These are phyloP conservation scores for Boechera stricta DNA, from an alignment of 345 rosid genomes.

Conservation along the genomic window DNA sequence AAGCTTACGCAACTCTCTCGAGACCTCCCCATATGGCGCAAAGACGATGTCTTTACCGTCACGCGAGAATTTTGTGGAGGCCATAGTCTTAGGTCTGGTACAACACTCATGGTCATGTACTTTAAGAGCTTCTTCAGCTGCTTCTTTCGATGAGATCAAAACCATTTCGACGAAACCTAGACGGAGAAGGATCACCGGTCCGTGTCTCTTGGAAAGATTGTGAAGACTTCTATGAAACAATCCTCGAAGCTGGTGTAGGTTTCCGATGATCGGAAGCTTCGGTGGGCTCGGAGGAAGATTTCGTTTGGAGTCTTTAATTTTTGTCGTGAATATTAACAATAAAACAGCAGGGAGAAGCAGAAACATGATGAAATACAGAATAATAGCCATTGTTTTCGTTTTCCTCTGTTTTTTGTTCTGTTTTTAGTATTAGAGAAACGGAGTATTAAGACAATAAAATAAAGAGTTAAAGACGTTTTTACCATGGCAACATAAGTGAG, in stretches of 20 bases:
- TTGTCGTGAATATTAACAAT: background rate
- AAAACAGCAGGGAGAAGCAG: background rate
- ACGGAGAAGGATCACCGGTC: conserved; percentile 35
- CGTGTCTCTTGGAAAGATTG: conserved; percentile 30
- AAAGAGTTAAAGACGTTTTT: background rate
- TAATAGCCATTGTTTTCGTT: background rate
- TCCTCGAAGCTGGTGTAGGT: conserved; percentile 22
- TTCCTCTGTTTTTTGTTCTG: conserved; percentile 10
- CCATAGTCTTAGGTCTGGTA: conserved; percentile 13
- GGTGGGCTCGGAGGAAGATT: conserved; percentile 27
- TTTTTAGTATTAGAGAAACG: background rate
- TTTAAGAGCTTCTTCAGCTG: conserved; percentile 37
- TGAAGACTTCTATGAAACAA: conserved; percentile 35
- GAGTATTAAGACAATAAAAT: background rate
- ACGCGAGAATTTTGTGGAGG: conserved; percentile 13
- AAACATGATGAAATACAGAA: background rate
- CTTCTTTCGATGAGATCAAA: conserved; percentile 37
- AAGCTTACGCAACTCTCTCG: conserved; percentile 26
- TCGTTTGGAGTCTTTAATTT: background rate
- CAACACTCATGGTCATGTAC: conserved; percentile 40
- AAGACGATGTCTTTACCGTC: conserved; percentile 27
- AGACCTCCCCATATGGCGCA: conserved; percentile 30
- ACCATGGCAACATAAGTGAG: background rate
- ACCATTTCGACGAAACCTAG: conserved; percentile 2
- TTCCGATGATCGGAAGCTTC: conserved; percentile 26